Conservation (phyloP, 2,329 filamentous ascomycete genomes). For the Aureobasidium subglaciale region DNA sequence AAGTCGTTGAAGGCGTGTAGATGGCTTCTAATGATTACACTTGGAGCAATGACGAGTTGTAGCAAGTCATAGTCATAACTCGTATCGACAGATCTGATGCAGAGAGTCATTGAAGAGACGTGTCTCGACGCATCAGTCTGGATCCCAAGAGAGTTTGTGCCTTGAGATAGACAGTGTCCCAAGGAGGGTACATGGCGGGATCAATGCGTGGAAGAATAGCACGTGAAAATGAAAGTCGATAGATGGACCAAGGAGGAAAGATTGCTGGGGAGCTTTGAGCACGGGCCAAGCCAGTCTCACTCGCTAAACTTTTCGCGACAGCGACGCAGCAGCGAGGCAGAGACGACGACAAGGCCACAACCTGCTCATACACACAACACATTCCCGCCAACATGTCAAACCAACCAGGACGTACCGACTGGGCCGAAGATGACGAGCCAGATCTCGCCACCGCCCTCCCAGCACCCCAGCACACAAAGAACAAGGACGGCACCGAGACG, state of each 20-base stretch:
- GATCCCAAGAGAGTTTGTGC: too few species aligned
- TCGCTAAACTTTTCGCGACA: conserved; percentile 13
- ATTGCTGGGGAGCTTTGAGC: neutral
- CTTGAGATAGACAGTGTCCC: neutral
- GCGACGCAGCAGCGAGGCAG: neutral
- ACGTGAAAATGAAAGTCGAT: neutral
- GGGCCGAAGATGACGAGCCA: conserved; percentile 82
- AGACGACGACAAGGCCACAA: neutral
- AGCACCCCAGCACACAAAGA: conserved; percentile 78
- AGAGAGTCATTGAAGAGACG: neutral
- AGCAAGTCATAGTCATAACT: too few species aligned
- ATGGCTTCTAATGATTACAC: too few species aligned
- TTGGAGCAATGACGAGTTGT: too few species aligned
- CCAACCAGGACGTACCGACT: conserved; percentile 56
- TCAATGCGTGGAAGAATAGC: neutral
- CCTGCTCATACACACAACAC: neutral
- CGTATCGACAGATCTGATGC: too few species aligned
- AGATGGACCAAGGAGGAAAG: neutral
- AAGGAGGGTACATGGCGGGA: too few species aligned
- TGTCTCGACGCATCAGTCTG: neutral
- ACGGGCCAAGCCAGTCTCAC: neutral
- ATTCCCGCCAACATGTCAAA: conserved; percentile 19
- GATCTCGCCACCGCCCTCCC: conserved; percentile 82
- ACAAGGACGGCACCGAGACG: conserved; percentile 98
- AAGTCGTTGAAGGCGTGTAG: too few species aligned